A percentile compares a stretch with the other conserved stretches of the same genome.
Conservation (phyloP, 208 protist genomes). For the Perkinsela sp. region DNA sequence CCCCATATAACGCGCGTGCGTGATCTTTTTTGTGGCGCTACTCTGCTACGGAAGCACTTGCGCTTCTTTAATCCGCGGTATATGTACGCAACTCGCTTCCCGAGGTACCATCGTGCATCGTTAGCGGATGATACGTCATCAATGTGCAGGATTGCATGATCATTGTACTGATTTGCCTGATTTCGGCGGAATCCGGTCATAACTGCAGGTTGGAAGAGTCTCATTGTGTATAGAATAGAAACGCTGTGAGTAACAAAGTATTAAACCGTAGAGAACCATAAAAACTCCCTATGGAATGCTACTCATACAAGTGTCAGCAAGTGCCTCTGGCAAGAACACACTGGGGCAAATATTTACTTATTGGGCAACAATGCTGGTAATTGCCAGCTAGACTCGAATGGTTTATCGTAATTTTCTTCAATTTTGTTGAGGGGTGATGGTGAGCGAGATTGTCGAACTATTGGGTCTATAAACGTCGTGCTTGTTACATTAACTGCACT, state of each 20-base stretch:
- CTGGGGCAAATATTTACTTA: not conserved
- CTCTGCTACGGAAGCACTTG: conserved; percentile 57
- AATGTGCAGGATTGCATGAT: conserved; percentile 76
- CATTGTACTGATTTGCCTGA: conserved; percentile 68
- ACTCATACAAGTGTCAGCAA: not conserved
- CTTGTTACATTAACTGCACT: too few species aligned
- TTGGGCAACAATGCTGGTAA: not conserved
- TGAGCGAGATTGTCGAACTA: too few species aligned
- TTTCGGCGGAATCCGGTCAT: conserved; percentile 57
- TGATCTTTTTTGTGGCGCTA: conserved; percentile 53
- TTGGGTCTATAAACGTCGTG: too few species aligned
- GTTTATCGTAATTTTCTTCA: not conserved
- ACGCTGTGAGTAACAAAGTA: not conserved
- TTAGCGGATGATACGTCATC: conserved; percentile 82
- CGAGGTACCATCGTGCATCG: conserved; percentile 87
- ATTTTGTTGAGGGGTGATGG: too few species aligned
- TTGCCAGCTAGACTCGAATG: too few species aligned
- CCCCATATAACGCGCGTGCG: conserved; percentile 87
- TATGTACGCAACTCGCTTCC: conserved; percentile 91
- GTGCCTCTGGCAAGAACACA: not conserved
- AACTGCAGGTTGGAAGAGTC: conserved; percentile 68
- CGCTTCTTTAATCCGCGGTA: conserved; percentile 82
- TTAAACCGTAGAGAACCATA: not conserved
- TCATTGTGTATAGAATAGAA: conserved; percentile 5
- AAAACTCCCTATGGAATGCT: not conserved